A percentile compares a stretch with the other conserved stretches of the same genome.
These are phyloP conservation scores for Firmiana major DNA, from an alignment of 345 rosid genomes.

Conservation along the genomic window DNA sequence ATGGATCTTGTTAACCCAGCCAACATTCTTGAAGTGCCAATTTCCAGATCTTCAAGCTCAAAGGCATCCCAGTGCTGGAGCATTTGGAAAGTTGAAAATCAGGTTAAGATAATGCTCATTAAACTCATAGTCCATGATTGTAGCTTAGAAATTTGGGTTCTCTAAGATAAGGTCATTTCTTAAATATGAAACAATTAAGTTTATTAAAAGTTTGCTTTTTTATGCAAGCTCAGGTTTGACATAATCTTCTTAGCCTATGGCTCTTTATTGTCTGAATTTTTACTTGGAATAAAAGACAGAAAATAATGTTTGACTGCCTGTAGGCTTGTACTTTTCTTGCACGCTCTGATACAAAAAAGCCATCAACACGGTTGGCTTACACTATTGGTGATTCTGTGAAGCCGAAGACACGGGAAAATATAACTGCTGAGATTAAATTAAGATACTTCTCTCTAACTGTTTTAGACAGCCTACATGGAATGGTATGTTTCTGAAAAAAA, in stretches of 20 bases:
- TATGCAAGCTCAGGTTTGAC: neutral
- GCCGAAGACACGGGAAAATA: slow-evolving; percentile 81
- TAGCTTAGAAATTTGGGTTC: neutral
- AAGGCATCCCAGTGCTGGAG: slow-evolving; percentile 89
- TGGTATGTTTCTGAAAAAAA: slow-evolving; percentile 45
- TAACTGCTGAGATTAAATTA: slow-evolving; percentile 81
- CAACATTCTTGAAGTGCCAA: slow-evolving; percentile 69
- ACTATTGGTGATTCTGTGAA: slow-evolving; percentile 80
- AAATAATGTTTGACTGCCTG: slow-evolving; percentile 9
- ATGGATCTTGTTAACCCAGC: slow-evolving; percentile 88
- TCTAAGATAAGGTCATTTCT: neutral
- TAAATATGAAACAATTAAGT: slow-evolving; percentile 2
- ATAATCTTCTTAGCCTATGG: slow-evolving; percentile 6
- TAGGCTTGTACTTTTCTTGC: slow-evolving; percentile 99
- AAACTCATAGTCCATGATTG: slow-evolving; percentile 12
- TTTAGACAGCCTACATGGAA: slow-evolving; percentile 88
- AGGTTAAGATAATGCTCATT: slow-evolving; percentile 45
- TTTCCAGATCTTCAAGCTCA: slow-evolving; percentile 74
- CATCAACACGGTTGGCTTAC: slow-evolving; percentile 73
- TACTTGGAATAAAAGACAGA: neutral
- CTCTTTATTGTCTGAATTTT: slow-evolving; percentile 5
- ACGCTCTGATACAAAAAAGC: slow-evolving; percentile 76
- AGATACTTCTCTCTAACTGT: slow-evolving; percentile 81
- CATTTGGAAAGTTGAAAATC: slow-evolving; percentile 97
- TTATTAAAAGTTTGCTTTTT: neutral